phyloP scores from a whole-genome alignment of 1,284 basidiomycete species.

The Leccinum griseonigrum region DNA sequence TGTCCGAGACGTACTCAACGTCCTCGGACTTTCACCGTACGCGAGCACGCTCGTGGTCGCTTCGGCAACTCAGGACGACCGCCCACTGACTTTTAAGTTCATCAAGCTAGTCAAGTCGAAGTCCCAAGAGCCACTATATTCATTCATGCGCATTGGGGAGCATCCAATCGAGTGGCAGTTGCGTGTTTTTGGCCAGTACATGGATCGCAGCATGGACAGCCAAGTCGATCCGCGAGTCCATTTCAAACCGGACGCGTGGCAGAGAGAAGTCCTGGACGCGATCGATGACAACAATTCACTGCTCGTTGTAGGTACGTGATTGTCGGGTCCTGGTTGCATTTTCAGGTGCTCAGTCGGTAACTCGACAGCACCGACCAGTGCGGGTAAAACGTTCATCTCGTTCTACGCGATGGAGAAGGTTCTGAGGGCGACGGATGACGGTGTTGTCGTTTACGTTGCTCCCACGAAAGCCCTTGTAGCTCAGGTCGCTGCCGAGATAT shows the following conservation, averaged over 20 bases:
- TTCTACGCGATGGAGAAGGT: slow-evolving; percentile 74
- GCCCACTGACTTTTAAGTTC: slow-evolving; percentile 51
- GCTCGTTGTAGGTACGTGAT: slow-evolving; percentile 58
- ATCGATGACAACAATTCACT: slow-evolving; percentile 59
- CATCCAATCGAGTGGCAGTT: slow-evolving; percentile 64
- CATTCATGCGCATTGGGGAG: slow-evolving; percentile 57
- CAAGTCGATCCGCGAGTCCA: slow-evolving; percentile 53
- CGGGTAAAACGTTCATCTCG: slow-evolving; percentile 74
- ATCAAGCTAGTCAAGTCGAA: slow-evolving; percentile 51
- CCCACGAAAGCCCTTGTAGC: slow-evolving; percentile 71
- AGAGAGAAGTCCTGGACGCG: slow-evolving; percentile 60
- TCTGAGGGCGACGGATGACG: slow-evolving; percentile 57
- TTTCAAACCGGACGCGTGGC: slow-evolving; percentile 72
- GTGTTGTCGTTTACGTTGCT: slow-evolving; percentile 69
- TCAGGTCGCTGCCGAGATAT: slow-evolving; percentile 68
- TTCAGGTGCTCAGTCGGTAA: background rate
- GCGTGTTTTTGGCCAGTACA: slow-evolving; percentile 63
- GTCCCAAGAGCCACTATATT: slow-evolving; percentile 38
- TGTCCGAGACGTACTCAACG: slow-evolving; percentile 39
- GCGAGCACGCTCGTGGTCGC: slow-evolving; percentile 25
- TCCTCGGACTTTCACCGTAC: slow-evolving; percentile 47
- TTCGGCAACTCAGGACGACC: slow-evolving; percentile 29
- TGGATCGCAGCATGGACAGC: slow-evolving; percentile 71
- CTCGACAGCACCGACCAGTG: slow-evolving; percentile 57
- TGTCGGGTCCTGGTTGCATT: background rate